Percentiles rank a stretch among this genome's conserved stretches.
Conservation (phyloP, 345 rosid genomes). For the Moricandia arvensis region DNA sequence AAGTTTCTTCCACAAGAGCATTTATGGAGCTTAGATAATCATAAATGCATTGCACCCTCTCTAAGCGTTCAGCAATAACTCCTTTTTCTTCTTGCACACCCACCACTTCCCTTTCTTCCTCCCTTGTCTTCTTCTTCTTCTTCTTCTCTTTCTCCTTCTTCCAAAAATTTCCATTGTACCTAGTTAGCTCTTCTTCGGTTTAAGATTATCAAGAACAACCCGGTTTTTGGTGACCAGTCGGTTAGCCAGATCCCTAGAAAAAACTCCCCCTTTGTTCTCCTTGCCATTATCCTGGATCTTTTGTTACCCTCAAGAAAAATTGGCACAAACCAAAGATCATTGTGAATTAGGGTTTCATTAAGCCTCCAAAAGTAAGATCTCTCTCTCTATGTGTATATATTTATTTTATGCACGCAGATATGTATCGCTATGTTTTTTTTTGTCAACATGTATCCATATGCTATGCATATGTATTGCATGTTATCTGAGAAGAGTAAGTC, state of each 20-base stretch:
- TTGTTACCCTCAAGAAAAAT: constrained; percentile 2
- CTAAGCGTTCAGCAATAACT: constrained; percentile 74
- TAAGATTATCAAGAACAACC: background rate
- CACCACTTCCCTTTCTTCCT: constrained; percentile 33
- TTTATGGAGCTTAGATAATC: constrained; percentile 42
- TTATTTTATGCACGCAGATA: background rate
- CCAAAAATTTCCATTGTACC: constrained; percentile 19
- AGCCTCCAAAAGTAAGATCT: constrained; percentile 27
- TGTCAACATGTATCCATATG: constrained; percentile 2
- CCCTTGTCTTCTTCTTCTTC: constrained; percentile 26
- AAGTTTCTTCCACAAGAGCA: constrained; percentile 35
- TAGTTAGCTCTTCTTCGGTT: constrained; percentile 7
- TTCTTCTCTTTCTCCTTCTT: constrained; percentile 13
- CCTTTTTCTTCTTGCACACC: constrained; percentile 38
- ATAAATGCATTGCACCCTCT: constrained; percentile 84
- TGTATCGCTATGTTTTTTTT: background rate
- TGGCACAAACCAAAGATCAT: constrained; percentile 1
- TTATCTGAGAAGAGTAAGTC: background rate
- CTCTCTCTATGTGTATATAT: background rate
- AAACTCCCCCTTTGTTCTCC: background rate
- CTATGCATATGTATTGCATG: constrained; percentile 26
- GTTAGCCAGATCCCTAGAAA: constrained; percentile 2
- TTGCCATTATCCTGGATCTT: background rate
- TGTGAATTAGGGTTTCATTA: constrained; percentile 36
- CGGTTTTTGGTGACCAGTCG: background rate